Percentiles rank a stretch among this genome's conserved stretches.
phyloP scores from a whole-genome alignment of 129 eudicot genomes.

The Dittrichia graveolens region DNA sequence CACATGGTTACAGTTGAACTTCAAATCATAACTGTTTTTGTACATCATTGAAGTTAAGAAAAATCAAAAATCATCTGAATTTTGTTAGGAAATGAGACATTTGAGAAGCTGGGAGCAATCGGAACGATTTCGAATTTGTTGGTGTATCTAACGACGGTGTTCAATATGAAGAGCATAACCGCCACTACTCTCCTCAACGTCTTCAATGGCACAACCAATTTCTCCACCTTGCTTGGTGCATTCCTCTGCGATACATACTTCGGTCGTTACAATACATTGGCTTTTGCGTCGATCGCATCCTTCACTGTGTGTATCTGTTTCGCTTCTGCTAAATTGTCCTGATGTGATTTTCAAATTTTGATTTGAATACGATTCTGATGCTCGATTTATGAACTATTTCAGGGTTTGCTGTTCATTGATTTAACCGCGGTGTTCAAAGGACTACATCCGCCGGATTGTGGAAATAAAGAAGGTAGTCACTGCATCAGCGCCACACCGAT shows the following conservation, averaged over 20 bases:
- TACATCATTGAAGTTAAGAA: background rate
- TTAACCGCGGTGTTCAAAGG: constrained; percentile 65
- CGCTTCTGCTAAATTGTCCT: background rate
- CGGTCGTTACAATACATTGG: constrained; percentile 86
- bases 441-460: constrained; percentile 81
- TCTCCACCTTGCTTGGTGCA: constrained; percentile 75
- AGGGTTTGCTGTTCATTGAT: constrained; percentile 71
- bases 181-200: constrained; percentile 62
- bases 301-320: constrained; percentile 38
- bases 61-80: background rate
- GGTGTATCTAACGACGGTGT: constrained; percentile 66
- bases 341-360: background rate
- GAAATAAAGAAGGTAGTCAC: constrained; percentile 35
- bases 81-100: constrained; percentile 77
- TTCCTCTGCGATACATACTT: constrained; percentile 72
- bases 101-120: constrained; percentile 89
- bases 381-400: background rate
- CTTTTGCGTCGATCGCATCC: constrained; percentile 66
- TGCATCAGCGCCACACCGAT: constrained; percentile 60
- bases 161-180: constrained; percentile 60
- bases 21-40: background rate
- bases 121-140: constrained; percentile 62
- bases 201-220: constrained; percentile 83
- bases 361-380: background rate
- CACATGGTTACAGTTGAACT: background rate